Conservation (phyloP, 345 rosid species). For the Eucalyptus albens region DNA sequence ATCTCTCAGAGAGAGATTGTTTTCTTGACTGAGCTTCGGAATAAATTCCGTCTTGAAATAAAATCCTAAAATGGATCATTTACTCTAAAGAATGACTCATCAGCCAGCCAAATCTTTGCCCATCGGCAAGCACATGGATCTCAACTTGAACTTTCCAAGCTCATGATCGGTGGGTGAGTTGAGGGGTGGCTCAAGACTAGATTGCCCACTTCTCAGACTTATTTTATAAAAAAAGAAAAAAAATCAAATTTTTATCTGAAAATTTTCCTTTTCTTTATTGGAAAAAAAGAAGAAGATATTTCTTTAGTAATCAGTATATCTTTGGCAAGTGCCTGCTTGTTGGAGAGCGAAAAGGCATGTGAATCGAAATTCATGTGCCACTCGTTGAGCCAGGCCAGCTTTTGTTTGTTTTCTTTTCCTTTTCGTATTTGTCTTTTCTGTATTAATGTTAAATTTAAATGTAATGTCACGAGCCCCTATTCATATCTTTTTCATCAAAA, state of each 20-base stretch:
- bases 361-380: not conserved
- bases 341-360: not conserved
- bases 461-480: not conserved
- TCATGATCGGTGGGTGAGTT: fast-evolving
- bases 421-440: not conserved
- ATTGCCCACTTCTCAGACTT: not conserved
- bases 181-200: not conserved
- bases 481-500: not conserved
- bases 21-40: fast-evolving
- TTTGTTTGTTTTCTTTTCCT: not conserved
- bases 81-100: fast-evolving
- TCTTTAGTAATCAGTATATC: not conserved
- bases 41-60: fast-evolving
- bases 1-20: fast-evolving
- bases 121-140: fast-evolving
- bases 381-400: not conserved
- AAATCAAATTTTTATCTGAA: not conserved
- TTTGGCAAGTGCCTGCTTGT: not conserved
- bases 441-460: not conserved
- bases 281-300: not conserved
- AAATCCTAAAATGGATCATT: fast-evolving
- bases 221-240: no score
- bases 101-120: no score
- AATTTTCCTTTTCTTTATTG: not conserved
- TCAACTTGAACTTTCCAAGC: fast-evolving